These are phyloP conservation scores for Physcomitrium patens DNA, from an alignment of 225 moss, liverwort and hornwort genomes.

Conservation along the genomic window DNA sequence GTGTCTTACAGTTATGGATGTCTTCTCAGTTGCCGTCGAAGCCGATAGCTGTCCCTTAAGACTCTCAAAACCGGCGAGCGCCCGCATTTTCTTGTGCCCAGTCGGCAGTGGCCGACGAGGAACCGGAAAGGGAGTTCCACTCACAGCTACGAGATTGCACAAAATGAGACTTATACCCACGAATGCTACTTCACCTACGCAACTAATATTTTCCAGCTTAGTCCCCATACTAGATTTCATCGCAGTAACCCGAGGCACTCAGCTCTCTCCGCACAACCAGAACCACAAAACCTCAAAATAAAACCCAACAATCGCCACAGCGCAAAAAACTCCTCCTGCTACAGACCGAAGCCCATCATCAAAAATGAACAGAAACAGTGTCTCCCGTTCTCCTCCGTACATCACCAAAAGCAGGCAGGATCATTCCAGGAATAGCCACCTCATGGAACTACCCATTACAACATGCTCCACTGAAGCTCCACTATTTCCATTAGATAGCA, in stretches of 20 bases:
- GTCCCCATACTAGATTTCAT: constrained; percentile 1
- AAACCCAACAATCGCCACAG: neutral
- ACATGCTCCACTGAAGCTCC: neutral
- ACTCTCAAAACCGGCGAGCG: neutral
- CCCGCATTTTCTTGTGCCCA: constrained; percentile 47
- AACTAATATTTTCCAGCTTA: neutral
- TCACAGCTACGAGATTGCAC: constrained; percentile 7
- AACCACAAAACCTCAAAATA: neutral
- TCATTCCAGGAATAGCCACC: neutral
- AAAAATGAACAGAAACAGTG: neutral
- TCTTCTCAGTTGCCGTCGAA: neutral
- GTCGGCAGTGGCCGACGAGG: constrained; percentile 35
- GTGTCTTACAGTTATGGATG: constrained; percentile 33
- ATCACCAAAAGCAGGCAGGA: neutral
- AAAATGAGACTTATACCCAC: neutral
- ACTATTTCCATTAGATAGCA: neutral
- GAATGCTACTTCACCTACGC: neutral
- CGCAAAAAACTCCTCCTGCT: neutral
- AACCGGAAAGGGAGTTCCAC: constrained; percentile 38
- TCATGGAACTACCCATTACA: neutral
- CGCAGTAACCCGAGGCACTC: neutral
- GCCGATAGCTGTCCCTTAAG: constrained; percentile 23
- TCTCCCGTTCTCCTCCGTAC: neutral
- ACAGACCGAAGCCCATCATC: neutral
- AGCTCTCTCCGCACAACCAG: neutral